Conservation (phyloP, 1,284 basidiomycete genomes). For the Flammula alnicola region DNA sequence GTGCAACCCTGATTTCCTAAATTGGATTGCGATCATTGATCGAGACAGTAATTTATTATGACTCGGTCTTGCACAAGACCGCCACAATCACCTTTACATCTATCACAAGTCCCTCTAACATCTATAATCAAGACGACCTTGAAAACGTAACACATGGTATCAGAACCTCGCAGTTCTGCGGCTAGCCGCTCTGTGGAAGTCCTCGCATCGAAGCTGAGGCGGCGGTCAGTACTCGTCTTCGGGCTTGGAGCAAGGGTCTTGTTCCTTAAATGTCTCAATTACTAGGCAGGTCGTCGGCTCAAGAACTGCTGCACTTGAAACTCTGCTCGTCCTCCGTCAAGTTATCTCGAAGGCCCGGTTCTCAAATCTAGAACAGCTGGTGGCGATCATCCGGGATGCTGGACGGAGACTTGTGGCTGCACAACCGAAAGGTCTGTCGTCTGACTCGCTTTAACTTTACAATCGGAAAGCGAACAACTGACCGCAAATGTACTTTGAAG, state of each 20-base stretch:
- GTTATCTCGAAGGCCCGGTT: conserved; percentile 90
- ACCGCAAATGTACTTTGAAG: conserved; percentile 43
- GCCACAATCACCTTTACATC: conserved; percentile 4
- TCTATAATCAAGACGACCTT: background rate
- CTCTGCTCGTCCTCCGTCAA: conserved; percentile 84
- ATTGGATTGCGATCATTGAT: conserved; percentile 24
- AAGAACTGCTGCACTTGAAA: conserved; percentile 87
- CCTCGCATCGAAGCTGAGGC: conserved; percentile 65
- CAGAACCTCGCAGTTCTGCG: conserved; percentile 43
- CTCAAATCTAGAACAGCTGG: conserved; percentile 85
- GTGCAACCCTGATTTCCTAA: conserved; percentile 14
- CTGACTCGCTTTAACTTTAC: background rate
- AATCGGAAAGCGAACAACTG: background rate
- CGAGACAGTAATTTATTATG: conserved; percentile 26
- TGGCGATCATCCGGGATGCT: conserved; percentile 80
- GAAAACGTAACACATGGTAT: conserved; percentile 44
- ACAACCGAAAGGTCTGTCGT: conserved; percentile 83
- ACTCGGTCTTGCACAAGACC: conserved; percentile 17
- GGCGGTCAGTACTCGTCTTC: conserved; percentile 55
- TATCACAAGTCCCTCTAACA: background rate
- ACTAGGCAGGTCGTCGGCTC: conserved; percentile 88
- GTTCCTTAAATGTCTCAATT: conserved; percentile 17
- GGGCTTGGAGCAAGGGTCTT: conserved; percentile 11
- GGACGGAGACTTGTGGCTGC: conserved; percentile 85
- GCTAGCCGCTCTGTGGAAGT: conserved; percentile 65